phyloP scores from a whole-genome alignment of 2,329 filamentous ascomycete genomes.

The Colletotrichum brevisporum region DNA sequence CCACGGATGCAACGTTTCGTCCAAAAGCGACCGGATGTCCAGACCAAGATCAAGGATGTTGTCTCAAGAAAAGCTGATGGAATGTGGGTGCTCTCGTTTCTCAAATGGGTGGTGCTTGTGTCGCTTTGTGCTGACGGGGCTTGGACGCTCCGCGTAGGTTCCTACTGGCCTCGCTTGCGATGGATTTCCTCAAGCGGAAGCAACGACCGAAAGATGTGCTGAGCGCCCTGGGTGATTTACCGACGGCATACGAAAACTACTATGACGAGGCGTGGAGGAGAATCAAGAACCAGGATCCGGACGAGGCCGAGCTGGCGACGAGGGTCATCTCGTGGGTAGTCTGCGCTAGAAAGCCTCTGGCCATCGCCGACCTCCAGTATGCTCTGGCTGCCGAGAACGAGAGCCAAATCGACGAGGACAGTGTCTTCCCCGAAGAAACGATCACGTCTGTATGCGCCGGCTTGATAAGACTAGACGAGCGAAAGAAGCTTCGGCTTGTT shows the following conservation, averaged over 20 bases:
- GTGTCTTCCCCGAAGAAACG: constrained; percentile 45
- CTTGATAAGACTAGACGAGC: constrained; percentile 52
- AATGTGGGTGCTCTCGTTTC: constrained; percentile 33
- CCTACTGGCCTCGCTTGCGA: constrained; percentile 28
- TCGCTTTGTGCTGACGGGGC: too few species aligned
- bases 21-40: neutral
- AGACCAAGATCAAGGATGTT: constrained; percentile 11
- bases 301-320: constrained; percentile 42
- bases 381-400: constrained; percentile 52
- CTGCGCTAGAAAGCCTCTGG: constrained; percentile 48
- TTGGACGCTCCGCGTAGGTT: constrained; percentile 8
- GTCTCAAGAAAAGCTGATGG: constrained; percentile 31
- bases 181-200: constrained; percentile 17
- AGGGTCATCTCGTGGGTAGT: constrained; percentile 53
- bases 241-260: neutral
- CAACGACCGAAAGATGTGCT: constrained; percentile 7
- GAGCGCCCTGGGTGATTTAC: neutral
- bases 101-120: neutral
- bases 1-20: constrained; percentile 17
- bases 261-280: constrained; percentile 54
- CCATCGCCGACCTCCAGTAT: constrained; percentile 51
- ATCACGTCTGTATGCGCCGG: constrained; percentile 53
- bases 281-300: constrained; percentile 49
- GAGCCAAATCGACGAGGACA: constrained; percentile 47
- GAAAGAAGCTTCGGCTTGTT: constrained; percentile 53